Base-by-base conservation (phyloP, 192 early-diverging fungal species). In the Coemansia sp. region DNA sequence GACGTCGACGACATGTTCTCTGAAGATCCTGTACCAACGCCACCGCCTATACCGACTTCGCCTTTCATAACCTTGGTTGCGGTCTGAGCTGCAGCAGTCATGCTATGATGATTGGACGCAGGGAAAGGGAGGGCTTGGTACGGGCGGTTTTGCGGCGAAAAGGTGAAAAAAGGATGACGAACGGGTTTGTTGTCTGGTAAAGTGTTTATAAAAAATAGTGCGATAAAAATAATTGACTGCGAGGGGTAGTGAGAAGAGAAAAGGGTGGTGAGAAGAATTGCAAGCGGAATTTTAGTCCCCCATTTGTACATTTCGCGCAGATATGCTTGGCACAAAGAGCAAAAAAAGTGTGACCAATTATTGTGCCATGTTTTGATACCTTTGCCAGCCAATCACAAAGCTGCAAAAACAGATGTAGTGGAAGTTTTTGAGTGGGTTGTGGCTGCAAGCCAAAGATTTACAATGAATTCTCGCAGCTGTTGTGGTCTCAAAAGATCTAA, bases 381-480 rank as follows among this genome's bases (percentile, higher is more conserved):
- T 10, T 22, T 21, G 34, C n/a, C 52, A 54, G 60, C 60, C 60
- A 62, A 49, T 55, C 39, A 41, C 33, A 51, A 23, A 14, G 14
- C 4, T 11, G 33, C 24, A 19, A 39, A 59, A 57, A 59, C 30
- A 43, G 15, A 43, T 30, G 50, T 17, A 61, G 71, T 74, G 71
- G 71, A 74, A 37, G 65, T 68, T 74, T 74, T 37, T 25, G 4
- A 67, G 30, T 64, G 71, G 71, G 24, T 17, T 21, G 19, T 54
- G 46, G 46, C 46, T 21, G 19, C 19, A n/a, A 19, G 43, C 15
- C 17, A 8, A 9, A 5, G 19, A 44, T 44, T 44, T 6, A n/a
- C 19, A 19, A 17, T 9, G 19, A 44, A 44, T 37, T 37, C 34
- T 37, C 34, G n/a, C 43, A 44, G n/a, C 17, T 14, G 23, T 25